Evolutionary conservation across 2,329 filamentous ascomycete species (phyloP).

Genomic region (Colletotrichum musicola): DNA sequence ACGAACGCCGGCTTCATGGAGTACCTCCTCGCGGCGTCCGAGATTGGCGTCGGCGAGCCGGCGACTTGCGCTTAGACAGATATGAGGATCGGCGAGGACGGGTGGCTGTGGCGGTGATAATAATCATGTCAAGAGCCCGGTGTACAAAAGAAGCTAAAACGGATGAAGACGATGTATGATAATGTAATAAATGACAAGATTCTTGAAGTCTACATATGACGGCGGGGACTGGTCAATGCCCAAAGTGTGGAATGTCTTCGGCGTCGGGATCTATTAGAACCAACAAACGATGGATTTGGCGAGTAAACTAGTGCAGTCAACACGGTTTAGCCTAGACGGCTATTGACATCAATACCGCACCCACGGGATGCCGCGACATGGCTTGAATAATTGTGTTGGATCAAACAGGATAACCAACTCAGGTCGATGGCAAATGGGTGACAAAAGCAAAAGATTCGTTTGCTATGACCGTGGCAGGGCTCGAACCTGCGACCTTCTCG

Average conservation of each 20-base stretch:
- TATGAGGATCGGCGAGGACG: neutral
- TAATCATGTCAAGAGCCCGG: neutral
- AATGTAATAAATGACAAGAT: neutral
- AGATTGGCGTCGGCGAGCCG: constrained; percentile 37
- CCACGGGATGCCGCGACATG: no score
- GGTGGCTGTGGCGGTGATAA: neutral
- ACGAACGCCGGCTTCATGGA: constrained; percentile 63
- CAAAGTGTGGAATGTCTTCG: no score
- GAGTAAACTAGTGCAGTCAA: no score
- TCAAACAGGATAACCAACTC: neutral
- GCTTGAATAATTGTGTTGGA: no score
- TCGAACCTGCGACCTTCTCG: constrained; percentile 35
- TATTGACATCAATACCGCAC: no score
- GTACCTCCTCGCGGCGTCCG: constrained; percentile 46
- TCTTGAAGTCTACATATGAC: no score
- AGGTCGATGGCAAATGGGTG: fast-evolving
- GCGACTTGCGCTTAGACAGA: constrained; percentile 4
- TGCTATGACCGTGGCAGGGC: constrained; percentile 33
- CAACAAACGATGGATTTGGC: no score
- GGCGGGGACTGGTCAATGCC: no score
- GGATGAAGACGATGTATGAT: neutral
- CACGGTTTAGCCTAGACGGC: no score
- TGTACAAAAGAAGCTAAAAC: neutral
- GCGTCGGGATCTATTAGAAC: no score
- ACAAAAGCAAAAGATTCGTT: neutral